A percentile compares a stretch with the other conserved stretches of the same genome.
These are phyloP conservation scores for Microsporum ferrugineum DNA, from an alignment of 2,329 filamentous ascomycete genomes.

Conservation along the genomic window DNA sequence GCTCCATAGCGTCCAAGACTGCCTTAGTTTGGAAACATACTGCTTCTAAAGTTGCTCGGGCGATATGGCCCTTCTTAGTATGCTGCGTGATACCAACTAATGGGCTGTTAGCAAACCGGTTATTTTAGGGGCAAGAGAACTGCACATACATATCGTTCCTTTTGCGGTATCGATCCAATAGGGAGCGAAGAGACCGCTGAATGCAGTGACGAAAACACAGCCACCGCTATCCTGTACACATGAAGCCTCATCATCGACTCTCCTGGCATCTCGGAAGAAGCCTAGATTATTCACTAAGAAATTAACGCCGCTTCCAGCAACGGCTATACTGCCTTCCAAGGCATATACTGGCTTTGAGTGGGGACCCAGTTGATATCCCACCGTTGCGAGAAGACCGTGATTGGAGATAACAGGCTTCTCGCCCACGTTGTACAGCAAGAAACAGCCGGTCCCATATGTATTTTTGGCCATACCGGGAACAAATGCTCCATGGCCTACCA, in stretches of 20 bases:
- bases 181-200: conserved; percentile 79
- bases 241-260: conserved; percentile 53
- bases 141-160: conserved; percentile 51
- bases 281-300: conserved; percentile 58
- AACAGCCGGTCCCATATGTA: conserved; percentile 83
- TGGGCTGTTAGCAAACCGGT: neutral
- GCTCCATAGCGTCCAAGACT: conserved; percentile 83
- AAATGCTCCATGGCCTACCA: conserved; percentile 80
- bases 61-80: conserved; percentile 75
- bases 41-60: conserved; percentile 77
- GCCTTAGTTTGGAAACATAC: conserved; percentile 89
- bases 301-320: conserved; percentile 69
- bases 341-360: conserved; percentile 61
- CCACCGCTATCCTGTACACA: conserved; percentile 67
- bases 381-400: conserved; percentile 71
- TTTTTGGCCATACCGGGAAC: conserved; percentile 74
- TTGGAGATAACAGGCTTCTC: conserved; percentile 73
- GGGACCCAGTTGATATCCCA: conserved; percentile 73
- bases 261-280: conserved; percentile 49
- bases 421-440: conserved; percentile 81
- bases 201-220: conserved; percentile 78
- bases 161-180: conserved; percentile 93
- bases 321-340: conserved; percentile 71
- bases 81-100: conserved; percentile 71
- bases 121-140: neutral